phyloP scores from a whole-genome alignment of 306 rosid genomes.

The Acacia acuminata region DNA sequence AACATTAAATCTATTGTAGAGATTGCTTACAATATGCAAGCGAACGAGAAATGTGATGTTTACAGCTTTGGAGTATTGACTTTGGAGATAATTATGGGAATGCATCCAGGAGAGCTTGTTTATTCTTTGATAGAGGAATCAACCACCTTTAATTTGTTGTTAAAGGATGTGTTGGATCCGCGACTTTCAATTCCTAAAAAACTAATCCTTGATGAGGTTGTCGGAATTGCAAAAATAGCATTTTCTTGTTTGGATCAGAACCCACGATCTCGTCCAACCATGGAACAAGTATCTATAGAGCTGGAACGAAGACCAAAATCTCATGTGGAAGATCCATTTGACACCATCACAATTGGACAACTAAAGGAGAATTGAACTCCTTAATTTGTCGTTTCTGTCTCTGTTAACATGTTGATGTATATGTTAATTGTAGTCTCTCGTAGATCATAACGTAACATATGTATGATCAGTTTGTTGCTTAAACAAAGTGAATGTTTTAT shows the following conservation, averaged over 20 bases:
- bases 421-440: no score
- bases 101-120: background rate
- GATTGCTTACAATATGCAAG: background rate
- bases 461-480: no score
- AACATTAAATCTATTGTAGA: background rate
- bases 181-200: constrained; percentile 1
- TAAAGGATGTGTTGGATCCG: constrained; percentile 14
- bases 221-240: background rate
- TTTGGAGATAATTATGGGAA: constrained; percentile 2
- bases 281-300: constrained; percentile 3
- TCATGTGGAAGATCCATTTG: no score
- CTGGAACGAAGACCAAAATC: no score
- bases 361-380: no score
- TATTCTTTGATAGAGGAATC: background rate
- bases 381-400: no score
- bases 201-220: background rate
- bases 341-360: no score
- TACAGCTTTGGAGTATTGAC: background rate
- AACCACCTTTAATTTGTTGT: background rate
- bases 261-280: constrained; percentile 15
- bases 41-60: background rate
- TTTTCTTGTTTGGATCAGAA: constrained; percentile 14
- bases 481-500: no score
- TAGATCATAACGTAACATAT: no score
- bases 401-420: no score